Percentiles rank a stretch among this genome's conserved stretches.
Conservation (phyloP, 2,329 filamentous ascomycete genomes). For the Fusarium transvaalense region DNA sequence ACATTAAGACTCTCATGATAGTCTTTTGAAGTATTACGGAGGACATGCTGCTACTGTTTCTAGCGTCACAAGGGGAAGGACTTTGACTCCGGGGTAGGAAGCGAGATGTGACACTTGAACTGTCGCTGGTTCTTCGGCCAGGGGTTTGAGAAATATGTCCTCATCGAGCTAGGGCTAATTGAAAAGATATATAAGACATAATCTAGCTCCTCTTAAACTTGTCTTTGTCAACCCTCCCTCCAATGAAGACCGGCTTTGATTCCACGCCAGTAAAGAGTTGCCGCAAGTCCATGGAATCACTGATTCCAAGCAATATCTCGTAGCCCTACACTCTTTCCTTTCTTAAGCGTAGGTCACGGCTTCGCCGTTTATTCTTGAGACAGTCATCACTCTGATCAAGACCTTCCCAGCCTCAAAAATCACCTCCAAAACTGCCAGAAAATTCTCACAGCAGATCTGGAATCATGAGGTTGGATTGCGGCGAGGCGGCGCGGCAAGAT, state of each 20-base stretch:
- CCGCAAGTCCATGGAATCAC: background rate
- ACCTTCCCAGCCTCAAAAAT: background rate
- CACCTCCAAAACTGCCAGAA: background rate
- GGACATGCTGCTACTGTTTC: background rate
- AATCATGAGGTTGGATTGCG: background rate
- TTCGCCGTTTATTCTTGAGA: background rate
- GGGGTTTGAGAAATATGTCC: background rate
- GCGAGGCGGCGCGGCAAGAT: slow-evolving; percentile 16
- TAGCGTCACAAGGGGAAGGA: background rate
- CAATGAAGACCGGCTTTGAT: accelerated
- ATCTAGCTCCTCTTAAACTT: accelerated
- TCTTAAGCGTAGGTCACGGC: background rate
- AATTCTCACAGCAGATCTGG: background rate
- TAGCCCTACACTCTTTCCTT: background rate
- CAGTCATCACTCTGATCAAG: background rate
- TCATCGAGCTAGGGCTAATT: background rate
- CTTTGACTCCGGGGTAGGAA: background rate
- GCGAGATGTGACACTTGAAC: background rate
- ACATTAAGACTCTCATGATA: accelerated
- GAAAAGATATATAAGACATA: slow-evolving; percentile 1
- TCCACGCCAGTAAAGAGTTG: background rate
- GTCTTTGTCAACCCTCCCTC: background rate
- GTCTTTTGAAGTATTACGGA: background rate
- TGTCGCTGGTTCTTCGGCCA: background rate
- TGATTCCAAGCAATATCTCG: background rate